Conservation (phyloP, 805 yeast genomes). For the Torulaspora gathmanii region DNA sequence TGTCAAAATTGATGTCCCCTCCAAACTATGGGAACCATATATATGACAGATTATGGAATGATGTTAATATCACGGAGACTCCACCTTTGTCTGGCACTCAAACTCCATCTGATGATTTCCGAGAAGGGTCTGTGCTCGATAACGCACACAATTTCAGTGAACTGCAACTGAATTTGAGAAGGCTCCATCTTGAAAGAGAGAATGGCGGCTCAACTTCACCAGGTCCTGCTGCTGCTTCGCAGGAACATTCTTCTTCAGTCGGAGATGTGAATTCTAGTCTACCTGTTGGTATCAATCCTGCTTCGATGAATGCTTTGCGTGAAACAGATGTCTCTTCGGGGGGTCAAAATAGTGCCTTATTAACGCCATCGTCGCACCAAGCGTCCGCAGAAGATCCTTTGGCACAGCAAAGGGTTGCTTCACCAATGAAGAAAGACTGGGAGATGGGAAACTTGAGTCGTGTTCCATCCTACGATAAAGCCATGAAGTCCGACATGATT, state of each 20-base stretch:
- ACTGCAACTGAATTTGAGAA: slow-evolving; percentile 29
- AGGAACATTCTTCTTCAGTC: neutral
- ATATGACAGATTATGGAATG: slow-evolving; percentile 75
- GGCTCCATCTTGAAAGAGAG: slow-evolving; percentile 20
- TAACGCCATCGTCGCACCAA: slow-evolving; percentile 53
- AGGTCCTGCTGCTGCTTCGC: neutral
- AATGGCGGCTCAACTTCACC: neutral
- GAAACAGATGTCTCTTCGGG: neutral
- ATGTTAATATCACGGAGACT: slow-evolving; percentile 39
- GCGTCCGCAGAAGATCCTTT: slow-evolving; percentile 57
- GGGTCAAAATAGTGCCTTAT: slow-evolving; percentile 8
- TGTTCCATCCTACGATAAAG: slow-evolving; percentile 84
- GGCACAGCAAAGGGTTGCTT: slow-evolving; percentile 23
- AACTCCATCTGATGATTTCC: slow-evolving; percentile 32
- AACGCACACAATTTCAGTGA: slow-evolving; percentile 30
- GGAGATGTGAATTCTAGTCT: neutral
- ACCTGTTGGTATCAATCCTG: neutral
- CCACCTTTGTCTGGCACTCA: slow-evolving; percentile 32
- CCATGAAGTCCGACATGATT: slow-evolving; percentile 52
- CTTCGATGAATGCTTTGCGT: neutral
- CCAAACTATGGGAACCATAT: slow-evolving; percentile 80
- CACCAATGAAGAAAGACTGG: slow-evolving; percentile 36
- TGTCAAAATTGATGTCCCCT: slow-evolving; percentile 62
- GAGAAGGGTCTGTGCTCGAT: slow-evolving; percentile 21
- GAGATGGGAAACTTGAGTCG: slow-evolving; percentile 47